Percentiles rank a stretch among this genome's conserved stretches.
These are phyloP conservation scores for Arctostaphylos glauca DNA, from an alignment of 148 eudicot species.

Conservation along the genomic window DNA sequence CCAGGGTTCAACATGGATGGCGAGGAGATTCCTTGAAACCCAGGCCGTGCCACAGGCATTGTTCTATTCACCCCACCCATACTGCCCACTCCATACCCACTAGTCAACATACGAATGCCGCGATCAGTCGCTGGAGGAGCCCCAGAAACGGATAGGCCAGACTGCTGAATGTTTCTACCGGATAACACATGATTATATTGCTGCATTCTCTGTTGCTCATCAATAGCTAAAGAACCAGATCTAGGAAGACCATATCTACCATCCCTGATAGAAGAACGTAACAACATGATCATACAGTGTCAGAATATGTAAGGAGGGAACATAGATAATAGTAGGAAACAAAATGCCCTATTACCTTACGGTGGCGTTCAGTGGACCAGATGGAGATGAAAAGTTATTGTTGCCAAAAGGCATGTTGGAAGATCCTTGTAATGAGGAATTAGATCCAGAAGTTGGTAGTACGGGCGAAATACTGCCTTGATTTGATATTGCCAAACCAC, in stretches of 20 bases:
- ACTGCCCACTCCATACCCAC: conserved; percentile 60
- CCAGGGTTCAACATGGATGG: conserved; percentile 68
- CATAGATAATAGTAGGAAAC: neutral
- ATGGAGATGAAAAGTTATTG: conserved; percentile 35
- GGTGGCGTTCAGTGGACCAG: conserved; percentile 36
- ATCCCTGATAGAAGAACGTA: conserved; percentile 39
- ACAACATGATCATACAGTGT: neutral
- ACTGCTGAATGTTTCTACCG: conserved; percentile 62
- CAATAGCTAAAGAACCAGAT: conserved; percentile 55
- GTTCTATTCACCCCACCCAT: conserved; percentile 54
- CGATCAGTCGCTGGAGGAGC: conserved; percentile 63
- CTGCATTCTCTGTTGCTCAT: conserved; percentile 81
- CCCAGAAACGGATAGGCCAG: conserved; percentile 54
- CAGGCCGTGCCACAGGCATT: conserved; percentile 64
- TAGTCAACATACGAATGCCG: conserved; percentile 59
- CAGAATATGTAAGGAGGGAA: neutral
- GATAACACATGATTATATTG: conserved; percentile 64
- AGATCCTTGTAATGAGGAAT: conserved; percentile 36
- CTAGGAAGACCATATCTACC: conserved; percentile 66
- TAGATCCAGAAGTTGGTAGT: conserved; percentile 35
- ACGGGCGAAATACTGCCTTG: conserved; percentile 29
- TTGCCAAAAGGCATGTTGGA: conserved; percentile 33
- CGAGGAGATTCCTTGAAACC: conserved; percentile 57
- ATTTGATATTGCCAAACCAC: conserved; percentile 34
- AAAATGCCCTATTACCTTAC: conserved; percentile 46